phyloP scores from a whole-genome alignment of 495 filamentous ascomycete species.

The Aspergillus kassunensis region DNA sequence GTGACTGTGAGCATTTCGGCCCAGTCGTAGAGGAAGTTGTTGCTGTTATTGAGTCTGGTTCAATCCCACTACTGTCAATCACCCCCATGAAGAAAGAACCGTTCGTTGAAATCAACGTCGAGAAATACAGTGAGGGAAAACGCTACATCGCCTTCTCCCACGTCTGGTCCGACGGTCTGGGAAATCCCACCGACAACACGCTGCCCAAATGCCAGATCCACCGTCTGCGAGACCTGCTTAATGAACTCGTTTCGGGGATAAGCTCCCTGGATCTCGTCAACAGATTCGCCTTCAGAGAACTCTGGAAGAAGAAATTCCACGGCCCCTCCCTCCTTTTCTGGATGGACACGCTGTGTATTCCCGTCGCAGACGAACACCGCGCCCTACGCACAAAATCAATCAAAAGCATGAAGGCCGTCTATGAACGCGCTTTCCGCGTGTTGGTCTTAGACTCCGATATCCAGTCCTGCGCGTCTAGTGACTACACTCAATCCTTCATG shows the following conservation, averaged over 20 bases:
- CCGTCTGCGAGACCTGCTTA: background rate
- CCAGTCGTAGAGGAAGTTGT: background rate
- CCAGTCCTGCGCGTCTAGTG: background rate
- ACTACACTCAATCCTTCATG: conserved; percentile 3
- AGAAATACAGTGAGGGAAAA: conserved; percentile 1
- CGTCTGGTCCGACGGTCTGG: conserved; percentile 5
- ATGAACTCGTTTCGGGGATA: conserved; percentile 1
- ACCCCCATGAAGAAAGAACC: background rate
- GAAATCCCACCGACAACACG: conserved; percentile 1
- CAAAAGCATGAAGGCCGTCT: conserved; percentile 4
- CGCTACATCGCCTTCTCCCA: conserved; percentile 7
- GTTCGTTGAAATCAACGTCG: background rate
- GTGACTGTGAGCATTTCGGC: background rate
- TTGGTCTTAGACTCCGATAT: background rate
- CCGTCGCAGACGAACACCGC: background rate
- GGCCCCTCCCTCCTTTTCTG: conserved; percentile 3
- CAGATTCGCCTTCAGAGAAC: background rate
- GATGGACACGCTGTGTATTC: conserved; percentile 9
- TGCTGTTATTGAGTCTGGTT: background rate
- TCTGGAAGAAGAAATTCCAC: conserved; percentile 7
- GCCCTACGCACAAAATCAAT: background rate
- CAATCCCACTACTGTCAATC: background rate
- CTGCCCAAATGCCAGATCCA: background rate
- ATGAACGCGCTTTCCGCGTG: conserved; percentile 3
- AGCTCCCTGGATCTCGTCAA: background rate